Evolutionary conservation across 2,329 filamentous ascomycete species (phyloP), one percentile per base, ranked within the genome.

Genomic region (Gliomastix tumulicola): DNA sequence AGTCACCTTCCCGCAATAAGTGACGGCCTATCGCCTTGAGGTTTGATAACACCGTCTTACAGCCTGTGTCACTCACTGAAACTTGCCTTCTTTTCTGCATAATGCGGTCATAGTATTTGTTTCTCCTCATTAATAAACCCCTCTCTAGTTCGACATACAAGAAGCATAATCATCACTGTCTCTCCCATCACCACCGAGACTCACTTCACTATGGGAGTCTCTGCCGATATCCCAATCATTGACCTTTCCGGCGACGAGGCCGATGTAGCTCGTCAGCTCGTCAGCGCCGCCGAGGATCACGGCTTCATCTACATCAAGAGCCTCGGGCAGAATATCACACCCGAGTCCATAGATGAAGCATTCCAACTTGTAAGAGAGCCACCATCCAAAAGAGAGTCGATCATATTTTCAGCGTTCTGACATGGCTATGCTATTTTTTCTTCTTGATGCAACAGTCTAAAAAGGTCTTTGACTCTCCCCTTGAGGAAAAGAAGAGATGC

Each of bases 301-400:
- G 90, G 90, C 42, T 97, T 97, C 59, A 76, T 96, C 42, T 97
- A 92, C 56, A 79, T 97, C 50, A 82, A 79, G 53, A 89, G 87
- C 52, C 72, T 78, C 17, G 82, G 80, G 30, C 68, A 70, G 11
- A 78, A 83, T 41, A 86, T 96, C 33, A 66, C 82, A 1, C 61
- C 71, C 1, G 60, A 71, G 20, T 74, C 81, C 36, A 77, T 96
- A 28, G 71, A 84, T 9, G 65, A 68, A 31, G 81, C 84, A 8
- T 97, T 96, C 65, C 63, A 71, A 12, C 59, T 94, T 53, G 88
- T 92, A 66, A 48, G 62, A 9, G 16, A 34, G 17, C 21, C 6
- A 6, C 21, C 15, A 16, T 28, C 7, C 17, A 15, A 10, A 6
- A 6, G 11, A 12, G 6, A 36, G n/a, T n/a, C n/a, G n/a, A n/a